Evolutionary conservation across 257 asterid genomes (phyloP), one percentile per base, ranked within the genome.

Genomic region (Solanum habrochaites): DNA sequence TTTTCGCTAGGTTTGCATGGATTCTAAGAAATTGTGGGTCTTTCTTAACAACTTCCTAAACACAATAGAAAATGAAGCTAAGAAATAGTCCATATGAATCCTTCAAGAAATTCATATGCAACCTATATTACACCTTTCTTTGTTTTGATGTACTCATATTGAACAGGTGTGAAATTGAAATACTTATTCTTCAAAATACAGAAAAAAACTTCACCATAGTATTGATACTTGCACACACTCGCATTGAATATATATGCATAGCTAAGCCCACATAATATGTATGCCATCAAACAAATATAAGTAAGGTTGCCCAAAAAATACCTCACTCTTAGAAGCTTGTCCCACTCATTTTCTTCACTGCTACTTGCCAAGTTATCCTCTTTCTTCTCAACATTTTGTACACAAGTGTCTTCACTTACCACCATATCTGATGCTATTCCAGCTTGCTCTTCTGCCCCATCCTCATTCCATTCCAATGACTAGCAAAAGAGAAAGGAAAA

Each of bases 261-360:
- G 85, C 69, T 81, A 39, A 49, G 69, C 15, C 84, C 69, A 81
- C 56, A 49, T 10, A 11, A 31, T 32, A 81, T 81, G 35, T 49
- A 81, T 81, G 49, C 31, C 67, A 81, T 81, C 43, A 49, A 31
- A 81, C 69, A 81, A 18, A 81, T 49, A 80, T 10, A 49, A 49
- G 35, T n/a, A 81, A 49, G 29, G 85, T 49, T 31, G 45, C 31
- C 42, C 52, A 31, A 49, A 49, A 43, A 81, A 81, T 88, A 97
- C 99, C 99, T 93, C 88, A 93, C 92, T 88, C 95, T 95, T 85
- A 97, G 96, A 93, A 97, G 99, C 92, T 93, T 95, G 91, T 97
- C 99, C 99, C 99, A 97, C 88, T 96, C 99, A 86, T 88, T 96
- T 89, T 94, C 98, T 93, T 96, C 98, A 89, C 87, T 90, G 82